These are phyloP conservation scores for Suillus lakei DNA, from an alignment of 768 basidiomycete species.

Conservation along the genomic window DNA sequence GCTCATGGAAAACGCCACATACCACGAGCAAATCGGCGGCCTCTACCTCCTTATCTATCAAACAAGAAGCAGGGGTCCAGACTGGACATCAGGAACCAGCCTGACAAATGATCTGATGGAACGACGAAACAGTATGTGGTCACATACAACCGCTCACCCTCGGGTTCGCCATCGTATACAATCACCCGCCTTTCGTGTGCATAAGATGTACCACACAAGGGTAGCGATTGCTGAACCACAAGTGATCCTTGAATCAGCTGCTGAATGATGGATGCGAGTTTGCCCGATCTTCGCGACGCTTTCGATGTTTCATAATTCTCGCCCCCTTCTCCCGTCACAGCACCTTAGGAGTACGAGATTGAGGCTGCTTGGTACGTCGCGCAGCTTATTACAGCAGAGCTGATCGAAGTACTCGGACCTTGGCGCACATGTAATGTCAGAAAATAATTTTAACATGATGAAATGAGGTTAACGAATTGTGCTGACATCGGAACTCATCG, in stretches of 20 bases:
- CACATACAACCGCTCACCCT: neutral
- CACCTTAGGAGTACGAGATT: neutral
- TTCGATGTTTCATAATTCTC: neutral
- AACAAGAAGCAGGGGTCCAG: neutral
- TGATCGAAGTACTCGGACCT: neutral
- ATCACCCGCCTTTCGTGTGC: neutral
- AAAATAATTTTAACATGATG: neutral
- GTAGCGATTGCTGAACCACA: neutral
- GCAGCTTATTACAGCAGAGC: neutral
- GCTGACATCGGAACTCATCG: no score
- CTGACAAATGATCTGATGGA: neutral
- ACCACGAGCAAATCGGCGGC: neutral
- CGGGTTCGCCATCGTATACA: neutral
- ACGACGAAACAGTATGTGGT: neutral
- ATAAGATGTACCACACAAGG: neutral
- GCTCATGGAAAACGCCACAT: conserved; percentile 2
- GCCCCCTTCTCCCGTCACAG: neutral
- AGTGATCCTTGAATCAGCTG: neutral
- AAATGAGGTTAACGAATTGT: neutral
- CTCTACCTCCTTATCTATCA: neutral
- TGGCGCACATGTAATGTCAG: neutral
- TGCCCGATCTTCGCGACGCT: neutral
- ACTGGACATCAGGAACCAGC: neutral
- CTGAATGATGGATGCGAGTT: neutral
- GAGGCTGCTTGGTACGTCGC: neutral